Evolutionary conservation across 768 basidiomycete species (phyloP).

Genomic region (Lactarius evosmus): DNA sequence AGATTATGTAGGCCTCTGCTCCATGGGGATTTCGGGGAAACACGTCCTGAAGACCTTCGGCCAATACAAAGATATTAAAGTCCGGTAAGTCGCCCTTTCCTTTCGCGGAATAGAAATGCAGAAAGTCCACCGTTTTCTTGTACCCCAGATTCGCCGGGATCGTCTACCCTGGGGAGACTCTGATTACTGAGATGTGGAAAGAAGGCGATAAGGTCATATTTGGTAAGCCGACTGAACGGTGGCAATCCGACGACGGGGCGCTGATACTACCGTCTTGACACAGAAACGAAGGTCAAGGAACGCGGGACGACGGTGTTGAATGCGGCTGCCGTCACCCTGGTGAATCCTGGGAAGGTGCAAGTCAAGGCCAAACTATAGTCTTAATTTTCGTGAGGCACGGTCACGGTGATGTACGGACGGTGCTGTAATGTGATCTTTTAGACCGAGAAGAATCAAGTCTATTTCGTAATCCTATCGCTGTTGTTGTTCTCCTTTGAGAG

Average conservation of each 20-base stretch:
- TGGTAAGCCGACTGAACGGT: constrained; percentile 48
- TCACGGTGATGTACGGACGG: background rate
- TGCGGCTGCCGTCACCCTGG: constrained; percentile 78
- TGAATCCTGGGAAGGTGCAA: constrained; percentile 35
- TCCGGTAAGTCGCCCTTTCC: constrained; percentile 52
- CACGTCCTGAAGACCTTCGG: constrained; percentile 89
- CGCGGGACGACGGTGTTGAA: constrained; percentile 66
- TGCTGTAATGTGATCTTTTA: background rate
- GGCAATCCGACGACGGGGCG: background rate
- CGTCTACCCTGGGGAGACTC: constrained; percentile 93
- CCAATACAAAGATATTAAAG: constrained; percentile 89
- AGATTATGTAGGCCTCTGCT: constrained; percentile 62
- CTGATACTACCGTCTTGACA: constrained; percentile 1
- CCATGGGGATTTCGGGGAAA: constrained; percentile 89
- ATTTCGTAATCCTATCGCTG: background rate
- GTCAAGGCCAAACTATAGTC: constrained; percentile 60
- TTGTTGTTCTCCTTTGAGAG: background rate
- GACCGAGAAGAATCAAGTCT: background rate
- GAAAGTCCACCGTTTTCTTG: constrained; percentile 16
- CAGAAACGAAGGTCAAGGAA: constrained; percentile 89
- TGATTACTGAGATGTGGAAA: constrained; percentile 98
- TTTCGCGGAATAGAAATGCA: background rate
- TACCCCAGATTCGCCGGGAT: constrained; percentile 75
- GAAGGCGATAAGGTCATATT: constrained; percentile 90
- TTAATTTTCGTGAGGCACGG: background rate